Evolutionary conservation across 192 early-diverging fungal species (phyloP), one percentile per base, ranked within the genome.

Genomic region (Phycomyces blakesleeanus): DNA sequence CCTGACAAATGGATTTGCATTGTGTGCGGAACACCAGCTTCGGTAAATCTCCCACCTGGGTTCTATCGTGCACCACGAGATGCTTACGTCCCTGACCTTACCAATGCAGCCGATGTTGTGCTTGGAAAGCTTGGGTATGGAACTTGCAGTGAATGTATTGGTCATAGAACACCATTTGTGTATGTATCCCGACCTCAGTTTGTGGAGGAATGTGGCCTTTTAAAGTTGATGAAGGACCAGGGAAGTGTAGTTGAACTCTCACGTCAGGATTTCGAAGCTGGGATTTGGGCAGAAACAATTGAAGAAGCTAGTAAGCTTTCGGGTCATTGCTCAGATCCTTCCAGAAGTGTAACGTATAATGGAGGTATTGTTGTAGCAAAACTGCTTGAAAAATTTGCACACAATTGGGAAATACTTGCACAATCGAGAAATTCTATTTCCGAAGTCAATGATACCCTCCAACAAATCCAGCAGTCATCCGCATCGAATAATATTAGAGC

Each of bases 91-190:
- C 85, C 85, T 15, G 85, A 86, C 59, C 52, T 86, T 8, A 83
- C 81, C 14, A 74, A 80, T 56, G 82, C 82, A 14, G 78, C 76
- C 0, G 83, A 85, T 55, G 82, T 81, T 40, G 73, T 86, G 25
- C 75, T 86, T 39, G 85, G 85, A 1, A 86, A 86, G 71, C 54
- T 86, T 50, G 85, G 85, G 16, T 86, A 84, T 65, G 85, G 85
- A 25, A 84, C 85, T 0, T 86, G 85, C 44, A 79, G 78, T 10
- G 85, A 86, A 68, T 83, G 82, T 61, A 83, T 83, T 20, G 80
- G 77, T n/a, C 82, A 83, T 50, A 51, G 61, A 8, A 82, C 72
- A 11, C 80, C 85, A 3, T 74, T 86, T 49, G 74, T 86, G 15
- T 86, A 83, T 55, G 81, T 86, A 9, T 69, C 85, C 22, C 63